phyloP scores from a whole-genome alignment of 441 rosid genomes.

The Gossypium trilobum region DNA sequence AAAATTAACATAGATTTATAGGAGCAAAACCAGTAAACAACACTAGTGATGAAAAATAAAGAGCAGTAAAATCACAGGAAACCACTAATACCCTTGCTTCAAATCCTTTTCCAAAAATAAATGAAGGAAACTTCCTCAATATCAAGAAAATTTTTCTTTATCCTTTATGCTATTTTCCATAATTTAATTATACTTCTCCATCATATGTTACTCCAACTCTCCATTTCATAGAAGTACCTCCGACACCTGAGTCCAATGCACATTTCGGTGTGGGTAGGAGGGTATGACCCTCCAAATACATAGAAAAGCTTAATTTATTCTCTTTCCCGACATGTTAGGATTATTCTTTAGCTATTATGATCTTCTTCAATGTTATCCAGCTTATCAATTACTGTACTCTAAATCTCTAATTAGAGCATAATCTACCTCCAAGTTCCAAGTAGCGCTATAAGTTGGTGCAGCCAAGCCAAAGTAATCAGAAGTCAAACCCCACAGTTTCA shows the following conservation, averaged over 20 bases:
- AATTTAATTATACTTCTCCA: not conserved
- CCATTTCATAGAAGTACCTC: not conserved
- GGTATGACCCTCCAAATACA: not conserved
- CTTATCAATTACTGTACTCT: not conserved
- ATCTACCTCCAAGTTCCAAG: not conserved
- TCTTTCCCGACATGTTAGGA: not conserved
- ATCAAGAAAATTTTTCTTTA: not conserved
- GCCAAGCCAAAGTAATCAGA: not conserved
- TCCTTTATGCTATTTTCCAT: not conserved
- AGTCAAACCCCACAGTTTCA: not conserved
- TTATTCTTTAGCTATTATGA: not conserved
- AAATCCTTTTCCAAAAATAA: constrained; percentile 3
- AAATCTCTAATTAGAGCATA: not conserved
- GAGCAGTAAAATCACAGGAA: not conserved
- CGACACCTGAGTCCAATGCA: not conserved
- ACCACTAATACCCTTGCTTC: not conserved
- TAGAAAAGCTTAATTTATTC: not conserved
- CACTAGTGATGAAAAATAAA: not conserved
- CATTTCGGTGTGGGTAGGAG: not conserved
- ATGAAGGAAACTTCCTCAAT: not conserved
- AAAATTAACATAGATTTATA: constrained; percentile 4
- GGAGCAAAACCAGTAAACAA: not conserved
- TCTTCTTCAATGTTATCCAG: not conserved
- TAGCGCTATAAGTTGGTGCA: not conserved
- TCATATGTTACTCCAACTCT: not conserved